These are phyloP conservation scores for Gossypioides kirkii DNA, from an alignment of 345 rosid species.

Conservation along the genomic window DNA sequence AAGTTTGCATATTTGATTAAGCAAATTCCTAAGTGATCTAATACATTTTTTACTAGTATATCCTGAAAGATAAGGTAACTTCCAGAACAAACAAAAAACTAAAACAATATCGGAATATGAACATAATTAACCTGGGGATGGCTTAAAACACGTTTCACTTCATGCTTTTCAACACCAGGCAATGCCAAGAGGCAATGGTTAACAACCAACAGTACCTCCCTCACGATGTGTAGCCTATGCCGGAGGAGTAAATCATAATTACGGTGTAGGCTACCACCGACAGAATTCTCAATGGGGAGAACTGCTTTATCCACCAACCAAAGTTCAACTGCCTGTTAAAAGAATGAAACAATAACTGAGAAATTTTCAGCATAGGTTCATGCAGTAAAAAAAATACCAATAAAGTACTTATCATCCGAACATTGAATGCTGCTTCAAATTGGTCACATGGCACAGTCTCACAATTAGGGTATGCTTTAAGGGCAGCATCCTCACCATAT, in stretches of 20 bases:
- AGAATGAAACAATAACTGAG: neutral
- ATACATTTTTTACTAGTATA: neutral
- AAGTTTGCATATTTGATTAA: neutral
- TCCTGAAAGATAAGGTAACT: neutral
- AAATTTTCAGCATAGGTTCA: constrained; percentile 3
- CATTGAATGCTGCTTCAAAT: constrained; percentile 85
- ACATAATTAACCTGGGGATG: constrained; percentile 72
- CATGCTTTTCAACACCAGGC: constrained; percentile 64
- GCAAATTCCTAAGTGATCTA: neutral
- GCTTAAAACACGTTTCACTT: constrained; percentile 69
- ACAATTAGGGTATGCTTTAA: constrained; percentile 77
- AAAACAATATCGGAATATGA: neutral
- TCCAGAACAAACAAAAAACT: constrained; percentile 4
- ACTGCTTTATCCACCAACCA: constrained; percentile 94
- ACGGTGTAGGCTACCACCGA: constrained; percentile 91
- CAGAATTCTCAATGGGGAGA: constrained; percentile 85
- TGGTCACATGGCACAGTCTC: constrained; percentile 89
- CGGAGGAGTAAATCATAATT: constrained; percentile 92
- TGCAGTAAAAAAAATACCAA: constrained; percentile 11
- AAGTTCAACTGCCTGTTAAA: constrained; percentile 82
- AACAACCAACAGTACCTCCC: constrained; percentile 74
- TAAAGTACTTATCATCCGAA: constrained; percentile 15
- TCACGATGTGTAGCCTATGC: constrained; percentile 90
- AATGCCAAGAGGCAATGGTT: constrained; percentile 84
- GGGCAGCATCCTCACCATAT: constrained; percentile 88